Evolutionary conservation across 768 basidiomycete species (phyloP).

Genomic region (Hirschioporus abietinus): DNA sequence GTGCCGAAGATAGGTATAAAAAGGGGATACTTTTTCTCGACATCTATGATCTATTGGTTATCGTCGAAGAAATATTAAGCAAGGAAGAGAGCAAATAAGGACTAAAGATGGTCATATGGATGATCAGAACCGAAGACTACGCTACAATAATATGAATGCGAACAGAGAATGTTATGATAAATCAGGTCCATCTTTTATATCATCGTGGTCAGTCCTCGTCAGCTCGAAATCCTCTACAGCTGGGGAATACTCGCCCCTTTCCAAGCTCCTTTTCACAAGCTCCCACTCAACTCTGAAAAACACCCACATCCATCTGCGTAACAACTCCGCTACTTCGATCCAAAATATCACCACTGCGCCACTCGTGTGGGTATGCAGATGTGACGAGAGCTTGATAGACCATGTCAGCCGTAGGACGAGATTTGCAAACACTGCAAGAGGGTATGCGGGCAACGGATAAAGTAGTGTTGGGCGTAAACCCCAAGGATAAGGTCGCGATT

Average conservation of each 20-base stretch:
- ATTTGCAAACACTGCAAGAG: conserved; percentile 76
- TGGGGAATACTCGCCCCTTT: neutral
- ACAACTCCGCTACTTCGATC: conserved; percentile 85
- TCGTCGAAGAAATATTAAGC: neutral
- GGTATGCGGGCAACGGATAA: conserved; percentile 81
- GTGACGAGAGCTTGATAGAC: conserved; percentile 85
- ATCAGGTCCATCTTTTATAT: neutral
- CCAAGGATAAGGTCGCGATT: conserved; percentile 41
- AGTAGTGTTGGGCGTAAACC: conserved; percentile 74
- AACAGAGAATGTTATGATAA: neutral
- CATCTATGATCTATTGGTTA: neutral
- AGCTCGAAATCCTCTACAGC: neutral
- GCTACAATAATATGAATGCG: neutral
- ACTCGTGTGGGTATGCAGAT: conserved; percentile 68
- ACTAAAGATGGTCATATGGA: neutral
- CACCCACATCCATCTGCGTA: conserved; percentile 97
- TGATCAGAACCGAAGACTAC: neutral
- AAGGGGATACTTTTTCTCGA: neutral
- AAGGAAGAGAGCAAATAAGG: neutral
- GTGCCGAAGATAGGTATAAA: neutral
- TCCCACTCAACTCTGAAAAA: conserved; percentile 98
- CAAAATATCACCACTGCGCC: conserved; percentile 81
- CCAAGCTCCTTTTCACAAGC: conserved; percentile 44
- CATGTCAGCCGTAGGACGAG: conserved; percentile 88
- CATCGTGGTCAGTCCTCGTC: neutral